These are phyloP conservation scores for Mycena citricolor DNA, from an alignment of 1,284 basidiomycete genomes.

Conservation along the genomic window DNA sequence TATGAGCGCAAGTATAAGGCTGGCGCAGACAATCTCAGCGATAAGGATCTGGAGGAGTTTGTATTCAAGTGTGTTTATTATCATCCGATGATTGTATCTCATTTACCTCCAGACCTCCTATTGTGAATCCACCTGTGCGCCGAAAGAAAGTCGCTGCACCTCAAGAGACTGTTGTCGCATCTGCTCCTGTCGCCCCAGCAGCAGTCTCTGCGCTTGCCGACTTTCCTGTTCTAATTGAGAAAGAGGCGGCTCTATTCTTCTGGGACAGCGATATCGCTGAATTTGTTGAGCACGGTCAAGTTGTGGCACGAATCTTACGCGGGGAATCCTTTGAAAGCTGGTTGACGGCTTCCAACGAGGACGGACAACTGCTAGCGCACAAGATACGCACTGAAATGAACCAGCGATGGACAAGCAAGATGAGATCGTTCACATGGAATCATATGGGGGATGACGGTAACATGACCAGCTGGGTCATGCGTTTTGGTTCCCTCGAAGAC, in stretches of 20 bases:
- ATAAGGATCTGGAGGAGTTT: conserved; percentile 73
- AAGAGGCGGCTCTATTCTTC: conserved; percentile 59
- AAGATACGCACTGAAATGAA: conserved; percentile 73
- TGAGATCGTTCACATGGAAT: conserved; percentile 85
- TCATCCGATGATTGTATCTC: background rate
- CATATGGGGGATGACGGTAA: conserved; percentile 58
- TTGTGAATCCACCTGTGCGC: conserved; percentile 9
- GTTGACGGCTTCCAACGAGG: conserved; percentile 57
- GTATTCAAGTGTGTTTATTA: conserved; percentile 65
- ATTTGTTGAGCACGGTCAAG: conserved; percentile 76
- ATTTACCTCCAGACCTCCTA: conserved; percentile 26
- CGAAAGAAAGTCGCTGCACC: conserved; percentile 27
- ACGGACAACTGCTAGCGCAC: conserved; percentile 58
- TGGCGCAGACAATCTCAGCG: conserved; percentile 68
- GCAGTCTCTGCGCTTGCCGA: conserved; percentile 9
- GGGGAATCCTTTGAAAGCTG: conserved; percentile 57
- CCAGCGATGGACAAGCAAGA: conserved; percentile 62
- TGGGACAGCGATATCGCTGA: conserved; percentile 73
- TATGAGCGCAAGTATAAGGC: conserved; percentile 86
- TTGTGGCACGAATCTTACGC: conserved; percentile 68
- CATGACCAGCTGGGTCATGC: conserved; percentile 83
- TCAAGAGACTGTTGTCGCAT: conserved; percentile 25
- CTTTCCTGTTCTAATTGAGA: conserved; percentile 37
- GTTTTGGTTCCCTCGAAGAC: conserved; percentile 59
- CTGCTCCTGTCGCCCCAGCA: background rate